These are phyloP conservation scores for Calonectria pteridis DNA, from an alignment of 2,329 filamentous ascomycete genomes.

Conservation along the genomic window DNA sequence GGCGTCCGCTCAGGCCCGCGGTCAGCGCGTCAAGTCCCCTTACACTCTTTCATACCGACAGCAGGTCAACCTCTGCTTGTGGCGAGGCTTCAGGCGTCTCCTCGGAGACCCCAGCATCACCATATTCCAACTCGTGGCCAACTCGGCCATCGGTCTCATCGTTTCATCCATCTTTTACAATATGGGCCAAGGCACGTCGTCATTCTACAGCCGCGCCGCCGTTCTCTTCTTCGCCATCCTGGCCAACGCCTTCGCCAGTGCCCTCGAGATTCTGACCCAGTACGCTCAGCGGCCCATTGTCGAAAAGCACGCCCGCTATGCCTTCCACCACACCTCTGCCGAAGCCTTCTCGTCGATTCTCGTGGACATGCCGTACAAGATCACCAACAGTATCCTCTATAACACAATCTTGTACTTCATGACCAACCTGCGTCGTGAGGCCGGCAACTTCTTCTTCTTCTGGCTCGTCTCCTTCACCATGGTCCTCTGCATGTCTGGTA, in stretches of 20 bases:
- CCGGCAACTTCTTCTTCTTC: constrained; percentile 62
- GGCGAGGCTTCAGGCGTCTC: constrained; percentile 21
- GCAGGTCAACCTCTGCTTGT: constrained; percentile 22
- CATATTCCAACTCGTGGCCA: constrained; percentile 18
- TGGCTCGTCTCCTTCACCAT: constrained; percentile 62
- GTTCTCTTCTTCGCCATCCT: constrained; percentile 67
- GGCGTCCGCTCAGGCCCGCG: constrained; percentile 3
- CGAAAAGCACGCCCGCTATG: constrained; percentile 56
- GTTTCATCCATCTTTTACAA: constrained; percentile 25
- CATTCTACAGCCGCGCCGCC: constrained; percentile 50
- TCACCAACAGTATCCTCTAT: constrained; percentile 55
- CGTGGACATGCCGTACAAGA: constrained; percentile 59
- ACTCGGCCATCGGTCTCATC: constrained; percentile 6
- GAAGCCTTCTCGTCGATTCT: constrained; percentile 53
- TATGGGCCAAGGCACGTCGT: background rate
- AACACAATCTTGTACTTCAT: constrained; percentile 64
- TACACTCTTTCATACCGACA: constrained; percentile 23
- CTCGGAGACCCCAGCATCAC: constrained; percentile 14
- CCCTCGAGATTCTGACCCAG: constrained; percentile 53
- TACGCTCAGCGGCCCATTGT: constrained; percentile 54
- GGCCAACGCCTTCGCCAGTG: constrained; percentile 61
- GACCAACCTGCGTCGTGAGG: constrained; percentile 57
- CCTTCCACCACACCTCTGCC: constrained; percentile 54
- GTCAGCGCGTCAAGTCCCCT: constrained; percentile 23
- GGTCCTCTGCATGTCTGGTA: constrained; percentile 73